A percentile compares a stretch with the other conserved stretches of the same genome.
These are phyloP conservation scores for Stylonectria norvegica DNA, from an alignment of 2,329 filamentous ascomycete genomes.

Conservation along the genomic window DNA sequence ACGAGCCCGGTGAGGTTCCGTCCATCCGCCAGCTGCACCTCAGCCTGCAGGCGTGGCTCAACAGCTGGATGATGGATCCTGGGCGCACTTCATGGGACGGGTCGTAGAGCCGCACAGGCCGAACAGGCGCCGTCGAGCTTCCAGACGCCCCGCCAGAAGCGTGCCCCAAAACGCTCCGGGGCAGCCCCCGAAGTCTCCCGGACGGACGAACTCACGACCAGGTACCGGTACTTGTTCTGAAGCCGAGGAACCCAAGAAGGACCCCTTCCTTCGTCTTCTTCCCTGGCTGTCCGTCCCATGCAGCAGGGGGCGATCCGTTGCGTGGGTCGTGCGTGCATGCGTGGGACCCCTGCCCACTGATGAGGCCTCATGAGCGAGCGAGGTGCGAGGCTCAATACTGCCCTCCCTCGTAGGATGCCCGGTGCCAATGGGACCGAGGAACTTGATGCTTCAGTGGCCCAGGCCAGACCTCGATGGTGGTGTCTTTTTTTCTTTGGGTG, in stretches of 20 bases:
- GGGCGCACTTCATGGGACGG: conserved; percentile 3
- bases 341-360: conserved; percentile 27
- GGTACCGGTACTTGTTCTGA: conserved; percentile 22
- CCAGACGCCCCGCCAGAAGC: conserved; percentile 7
- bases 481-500: too few relatives aligned
- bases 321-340: conserved; percentile 13
- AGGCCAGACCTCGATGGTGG: too few relatives aligned
- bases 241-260: conserved; percentile 9
- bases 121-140: conserved; percentile 4
- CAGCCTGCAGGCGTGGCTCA: conserved; percentile 20
- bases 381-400: too few relatives aligned
- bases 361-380: too few relatives aligned
- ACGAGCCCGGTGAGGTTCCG: conserved; percentile 11
- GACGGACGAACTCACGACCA: conserved; percentile 12
- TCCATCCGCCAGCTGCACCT: conserved; percentile 20
- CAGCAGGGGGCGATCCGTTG: conserved; percentile 23
- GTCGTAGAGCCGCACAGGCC: conserved; percentile 3
- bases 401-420: too few relatives aligned
- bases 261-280: too few relatives aligned
- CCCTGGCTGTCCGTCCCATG: too few relatives aligned
- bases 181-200: conserved; percentile 26
- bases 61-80: conserved; percentile 25
- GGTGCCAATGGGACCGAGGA: too few relatives aligned
- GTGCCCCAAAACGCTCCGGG: conserved; percentile 1
- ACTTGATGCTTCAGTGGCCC: too few relatives aligned